Conservation (phyloP, 768 basidiomycete species). For the Leccinum imitatum region DNA sequence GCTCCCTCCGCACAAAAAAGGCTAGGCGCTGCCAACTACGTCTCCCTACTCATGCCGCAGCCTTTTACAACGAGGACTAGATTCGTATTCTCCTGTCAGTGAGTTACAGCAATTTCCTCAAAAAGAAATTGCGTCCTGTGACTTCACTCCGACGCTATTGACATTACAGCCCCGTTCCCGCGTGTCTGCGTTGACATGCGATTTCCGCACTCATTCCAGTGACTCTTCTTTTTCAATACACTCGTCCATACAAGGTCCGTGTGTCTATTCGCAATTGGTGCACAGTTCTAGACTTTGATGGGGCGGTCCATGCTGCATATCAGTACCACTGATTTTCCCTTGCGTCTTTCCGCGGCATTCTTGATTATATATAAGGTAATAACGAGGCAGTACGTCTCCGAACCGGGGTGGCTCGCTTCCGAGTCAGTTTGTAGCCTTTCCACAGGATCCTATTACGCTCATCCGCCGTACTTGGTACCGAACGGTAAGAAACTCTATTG, state of each 20-base stretch:
- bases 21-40: neutral
- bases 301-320: neutral
- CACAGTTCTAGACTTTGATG: slow-evolving; percentile 1
- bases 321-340: slow-evolving; percentile 1
- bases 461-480: neutral
- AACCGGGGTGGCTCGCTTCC: slow-evolving; percentile 11
- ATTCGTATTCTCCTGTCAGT: slow-evolving; percentile 21
- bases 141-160: slow-evolving; percentile 16
- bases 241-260: neutral
- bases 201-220: slow-evolving; percentile 14
- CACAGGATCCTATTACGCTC: slow-evolving; percentile 7
- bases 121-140: slow-evolving; percentile 14
- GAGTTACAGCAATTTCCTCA: slow-evolving; percentile 21
- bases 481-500: neutral
- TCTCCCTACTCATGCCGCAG: neutral
- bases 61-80: slow-evolving; percentile 2
- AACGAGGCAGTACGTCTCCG: slow-evolving; percentile 15
- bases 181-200: slow-evolving; percentile 20
- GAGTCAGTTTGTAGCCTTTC: slow-evolving; percentile 12
- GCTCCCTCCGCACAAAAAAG: neutral
- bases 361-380: slow-evolving; percentile 13
- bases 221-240: slow-evolving; percentile 4
- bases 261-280: neutral
- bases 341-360: slow-evolving; percentile 9
- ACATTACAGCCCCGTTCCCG: slow-evolving; percentile 23